Conservation (phyloP, 2,329 filamentous ascomycete genomes). For the Alternaria infectoria region DNA sequence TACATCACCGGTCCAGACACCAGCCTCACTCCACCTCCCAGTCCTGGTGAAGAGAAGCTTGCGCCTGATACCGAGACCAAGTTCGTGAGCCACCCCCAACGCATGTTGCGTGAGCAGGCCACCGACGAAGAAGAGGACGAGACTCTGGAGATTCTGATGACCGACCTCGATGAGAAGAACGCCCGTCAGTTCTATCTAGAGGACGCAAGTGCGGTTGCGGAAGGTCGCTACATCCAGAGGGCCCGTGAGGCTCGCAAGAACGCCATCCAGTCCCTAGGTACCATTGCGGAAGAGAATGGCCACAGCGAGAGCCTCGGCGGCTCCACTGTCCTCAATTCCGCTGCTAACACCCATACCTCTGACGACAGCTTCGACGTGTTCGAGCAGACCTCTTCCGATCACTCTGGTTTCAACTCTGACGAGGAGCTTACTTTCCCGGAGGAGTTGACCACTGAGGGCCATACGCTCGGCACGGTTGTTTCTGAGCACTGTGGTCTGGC, state of each 20-base stretch:
- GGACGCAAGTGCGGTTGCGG: constrained; percentile 88
- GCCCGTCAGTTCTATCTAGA: constrained; percentile 74
- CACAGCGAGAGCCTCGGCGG: constrained; percentile 45
- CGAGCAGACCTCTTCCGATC: constrained; percentile 72
- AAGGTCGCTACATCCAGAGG: constrained; percentile 74
- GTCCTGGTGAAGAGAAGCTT: constrained; percentile 61
- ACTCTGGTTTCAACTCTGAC: constrained; percentile 63
- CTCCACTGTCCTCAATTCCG: constrained; percentile 46
- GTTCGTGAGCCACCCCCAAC: constrained; percentile 64
- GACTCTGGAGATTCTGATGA: constrained; percentile 74
- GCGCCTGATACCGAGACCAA: constrained; percentile 64
- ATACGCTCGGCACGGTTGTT: constrained; percentile 89
- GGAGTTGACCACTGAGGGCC: constrained; percentile 87
- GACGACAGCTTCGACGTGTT: constrained; percentile 80
- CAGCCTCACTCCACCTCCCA: constrained; percentile 80
- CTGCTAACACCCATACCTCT: constrained; percentile 50
- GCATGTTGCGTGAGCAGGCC: constrained; percentile 54
- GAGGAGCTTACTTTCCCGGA: constrained; percentile 68
- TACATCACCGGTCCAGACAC: constrained; percentile 91
- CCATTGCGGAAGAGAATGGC: constrained; percentile 60
- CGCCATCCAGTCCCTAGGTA: constrained; percentile 65
- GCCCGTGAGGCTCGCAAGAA: constrained; percentile 68
- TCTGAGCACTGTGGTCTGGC: constrained; percentile 88
- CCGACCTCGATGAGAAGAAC: constrained; percentile 70
- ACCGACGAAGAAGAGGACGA: constrained; percentile 69